Evolutionary conservation across 2,329 filamentous ascomycete genomes (phyloP).

Genomic region (Clonostachys byssicola): DNA sequence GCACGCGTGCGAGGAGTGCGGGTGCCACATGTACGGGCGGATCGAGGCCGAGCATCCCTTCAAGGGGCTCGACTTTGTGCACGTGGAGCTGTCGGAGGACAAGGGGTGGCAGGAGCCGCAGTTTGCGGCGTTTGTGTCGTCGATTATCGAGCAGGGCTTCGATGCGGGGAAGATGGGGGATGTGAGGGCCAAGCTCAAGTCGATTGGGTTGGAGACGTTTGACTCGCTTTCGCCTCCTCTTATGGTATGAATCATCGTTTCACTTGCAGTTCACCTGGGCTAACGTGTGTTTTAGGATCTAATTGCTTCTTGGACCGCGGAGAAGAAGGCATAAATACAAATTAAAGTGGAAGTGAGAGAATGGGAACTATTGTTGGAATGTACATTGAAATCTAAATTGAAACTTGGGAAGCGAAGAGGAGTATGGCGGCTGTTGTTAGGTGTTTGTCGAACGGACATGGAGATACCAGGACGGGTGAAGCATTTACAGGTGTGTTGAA

Average conservation of each 20-base stretch:
- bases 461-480: too few relatives aligned
- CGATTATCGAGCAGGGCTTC: slow-evolving; percentile 65
- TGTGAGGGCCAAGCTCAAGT: slow-evolving; percentile 48
- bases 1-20: slow-evolving; percentile 56
- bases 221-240: slow-evolving; percentile 57
- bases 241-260: slow-evolving; percentile 37
- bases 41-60: slow-evolving; percentile 63
- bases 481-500: too few relatives aligned
- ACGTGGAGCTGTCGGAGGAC: slow-evolving; percentile 55
- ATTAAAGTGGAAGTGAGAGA: too few relatives aligned
- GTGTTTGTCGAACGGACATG: too few relatives aligned
- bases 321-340: too few relatives aligned
- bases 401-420: too few relatives aligned
- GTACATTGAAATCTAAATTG: too few relatives aligned
- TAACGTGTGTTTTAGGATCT: neutral
- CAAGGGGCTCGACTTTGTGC: slow-evolving; percentile 66
- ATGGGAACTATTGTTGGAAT: too few relatives aligned
- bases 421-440: too few relatives aligned
- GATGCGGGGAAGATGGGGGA: slow-evolving; percentile 47
- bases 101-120: slow-evolving; percentile 70
- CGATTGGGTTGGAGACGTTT: slow-evolving; percentile 56
- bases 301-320: too few relatives aligned
- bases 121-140: slow-evolving; percentile 65
- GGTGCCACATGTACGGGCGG: slow-evolving; percentile 59
- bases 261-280: slow-evolving; percentile 35